Conservation (phyloP, 2,329 filamentous ascomycete genomes). For the Aspergillus eucalypticola region DNA sequence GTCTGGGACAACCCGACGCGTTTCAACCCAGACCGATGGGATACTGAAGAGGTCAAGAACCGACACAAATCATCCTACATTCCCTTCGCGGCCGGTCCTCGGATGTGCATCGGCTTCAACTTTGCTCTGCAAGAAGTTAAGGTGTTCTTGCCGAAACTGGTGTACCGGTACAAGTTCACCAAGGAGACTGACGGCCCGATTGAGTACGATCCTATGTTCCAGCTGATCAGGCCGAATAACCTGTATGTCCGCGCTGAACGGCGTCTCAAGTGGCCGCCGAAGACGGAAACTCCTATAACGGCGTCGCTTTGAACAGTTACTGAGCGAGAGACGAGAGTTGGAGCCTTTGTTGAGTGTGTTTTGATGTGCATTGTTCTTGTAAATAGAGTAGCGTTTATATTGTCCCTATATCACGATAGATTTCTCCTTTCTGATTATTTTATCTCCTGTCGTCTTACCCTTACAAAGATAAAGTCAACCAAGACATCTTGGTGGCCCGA, state of each 20-base stretch:
- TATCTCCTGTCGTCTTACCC: too few relatives aligned
- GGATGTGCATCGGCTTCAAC: slow-evolving; percentile 66
- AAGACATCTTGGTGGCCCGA: too few relatives aligned
- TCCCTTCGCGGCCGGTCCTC: slow-evolving; percentile 59
- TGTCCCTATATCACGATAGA: neutral
- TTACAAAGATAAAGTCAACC: too few relatives aligned
- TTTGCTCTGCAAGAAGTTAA: slow-evolving; percentile 64
- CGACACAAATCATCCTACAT: slow-evolving; percentile 55
- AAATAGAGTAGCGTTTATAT: neutral
- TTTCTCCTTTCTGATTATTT: neutral
- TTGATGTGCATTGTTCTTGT: neutral
- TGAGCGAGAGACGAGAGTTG: neutral
- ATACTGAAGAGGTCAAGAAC: slow-evolving; percentile 55
- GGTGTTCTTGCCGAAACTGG: slow-evolving; percentile 56
- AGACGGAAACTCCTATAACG: neutral
- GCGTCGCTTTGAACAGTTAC: neutral
- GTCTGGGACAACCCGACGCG: slow-evolving; percentile 60
- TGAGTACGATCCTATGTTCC: slow-evolving; percentile 39
- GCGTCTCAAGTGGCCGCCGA: slow-evolving; percentile 28
- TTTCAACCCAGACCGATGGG: slow-evolving; percentile 64
- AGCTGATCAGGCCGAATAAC: slow-evolving; percentile 32
- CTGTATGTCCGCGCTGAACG: slow-evolving; percentile 22
- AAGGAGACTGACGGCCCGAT: slow-evolving; percentile 54
- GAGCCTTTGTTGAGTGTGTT: neutral
- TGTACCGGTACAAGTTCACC: slow-evolving; percentile 60